These are phyloP conservation scores for Nephelium lappaceum DNA, from an alignment of 345 rosid genomes.

Conservation along the genomic window DNA sequence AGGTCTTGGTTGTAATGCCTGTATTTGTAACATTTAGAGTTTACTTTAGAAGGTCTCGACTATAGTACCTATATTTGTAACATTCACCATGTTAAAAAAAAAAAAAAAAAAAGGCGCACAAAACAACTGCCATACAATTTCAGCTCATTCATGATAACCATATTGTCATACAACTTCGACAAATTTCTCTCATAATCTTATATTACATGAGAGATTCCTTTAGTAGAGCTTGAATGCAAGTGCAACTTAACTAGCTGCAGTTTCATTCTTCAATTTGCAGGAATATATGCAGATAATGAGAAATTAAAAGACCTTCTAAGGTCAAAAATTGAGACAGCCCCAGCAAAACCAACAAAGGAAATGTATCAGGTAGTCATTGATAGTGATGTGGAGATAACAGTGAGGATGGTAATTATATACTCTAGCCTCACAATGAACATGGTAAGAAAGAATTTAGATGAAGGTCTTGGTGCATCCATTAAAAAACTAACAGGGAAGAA, in stretches of 20 bases:
- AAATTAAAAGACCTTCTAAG: conserved; percentile 41
- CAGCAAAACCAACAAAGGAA: conserved; percentile 43
- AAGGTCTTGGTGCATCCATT: conserved; percentile 47
- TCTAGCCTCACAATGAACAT: conserved; percentile 48
- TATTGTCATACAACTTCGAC: neutral
- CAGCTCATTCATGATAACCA: neutral
- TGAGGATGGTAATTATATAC: conserved; percentile 47
- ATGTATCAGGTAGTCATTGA: conserved; percentile 44
- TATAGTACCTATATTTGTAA: too few species aligned
- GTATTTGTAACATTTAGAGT: too few species aligned
- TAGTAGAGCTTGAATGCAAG: neutral
- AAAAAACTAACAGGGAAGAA: conserved; percentile 47
- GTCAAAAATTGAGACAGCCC: conserved; percentile 39
- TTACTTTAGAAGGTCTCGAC: too few species aligned
- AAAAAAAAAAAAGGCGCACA: too few species aligned
- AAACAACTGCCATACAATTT: neutral
- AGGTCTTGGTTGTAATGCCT: too few species aligned
- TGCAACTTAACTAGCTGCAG: neutral
- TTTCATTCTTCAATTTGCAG: conserved; percentile 30
- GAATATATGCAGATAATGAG: conserved; percentile 44
- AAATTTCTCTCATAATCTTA: neutral
- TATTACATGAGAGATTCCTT: neutral
- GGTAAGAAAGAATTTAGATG: conserved; percentile 43
- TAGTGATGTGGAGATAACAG: conserved; percentile 41
- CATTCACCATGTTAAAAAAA: too few species aligned